Percentiles rank a stretch among this genome's conserved stretches.
phyloP scores from a whole-genome alignment of 176 grass and related monocot genomes.

The Themeda triandra region DNA sequence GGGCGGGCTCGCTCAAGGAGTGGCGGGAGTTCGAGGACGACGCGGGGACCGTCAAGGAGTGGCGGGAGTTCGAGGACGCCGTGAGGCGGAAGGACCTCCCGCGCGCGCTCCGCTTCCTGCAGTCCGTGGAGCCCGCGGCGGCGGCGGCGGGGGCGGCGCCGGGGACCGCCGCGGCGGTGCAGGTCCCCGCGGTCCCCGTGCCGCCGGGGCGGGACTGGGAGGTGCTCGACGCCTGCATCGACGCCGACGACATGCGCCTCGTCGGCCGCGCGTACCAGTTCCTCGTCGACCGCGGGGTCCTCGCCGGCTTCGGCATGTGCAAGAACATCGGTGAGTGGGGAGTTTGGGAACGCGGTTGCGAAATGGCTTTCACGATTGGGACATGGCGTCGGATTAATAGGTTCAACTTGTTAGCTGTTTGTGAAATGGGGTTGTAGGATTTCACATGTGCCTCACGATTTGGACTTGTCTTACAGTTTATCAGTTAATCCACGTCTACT shows the following conservation, averaged over 20 bases:
- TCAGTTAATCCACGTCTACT: not conserved
- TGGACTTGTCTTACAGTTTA: not conserved
- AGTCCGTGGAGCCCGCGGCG: conserved; percentile 42
- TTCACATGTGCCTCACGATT: not conserved
- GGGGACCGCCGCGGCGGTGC: conserved; percentile 2
- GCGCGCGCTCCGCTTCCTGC: conserved; percentile 80
- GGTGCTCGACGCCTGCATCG: conserved; percentile 89
- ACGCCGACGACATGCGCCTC: conserved; percentile 90
- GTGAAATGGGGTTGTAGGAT: not conserved
- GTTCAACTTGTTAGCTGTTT: not conserved
- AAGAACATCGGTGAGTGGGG: conserved; percentile 60
- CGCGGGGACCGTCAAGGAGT: conserved; percentile 57
- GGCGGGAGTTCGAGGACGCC: conserved; percentile 94
- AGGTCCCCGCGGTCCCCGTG: conserved; percentile 30
- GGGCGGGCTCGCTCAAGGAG: conserved; percentile 57
- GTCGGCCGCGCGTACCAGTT: conserved; percentile 77
- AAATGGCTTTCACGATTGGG: not conserved
- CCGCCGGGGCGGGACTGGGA: conserved; percentile 78
- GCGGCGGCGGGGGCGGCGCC: not conserved
- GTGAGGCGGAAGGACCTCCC: conserved; percentile 78
- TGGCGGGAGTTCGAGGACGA: conserved; percentile 69
- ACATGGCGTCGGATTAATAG: not conserved
- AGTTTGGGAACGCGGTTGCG: not conserved
- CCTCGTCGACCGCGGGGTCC: conserved; percentile 56
- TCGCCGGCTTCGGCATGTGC: conserved; percentile 73